Percentiles rank a stretch among this genome's conserved stretches.
phyloP scores from a whole-genome alignment of 768 basidiomycete genomes.

The Rhodotorula paludigena region DNA sequence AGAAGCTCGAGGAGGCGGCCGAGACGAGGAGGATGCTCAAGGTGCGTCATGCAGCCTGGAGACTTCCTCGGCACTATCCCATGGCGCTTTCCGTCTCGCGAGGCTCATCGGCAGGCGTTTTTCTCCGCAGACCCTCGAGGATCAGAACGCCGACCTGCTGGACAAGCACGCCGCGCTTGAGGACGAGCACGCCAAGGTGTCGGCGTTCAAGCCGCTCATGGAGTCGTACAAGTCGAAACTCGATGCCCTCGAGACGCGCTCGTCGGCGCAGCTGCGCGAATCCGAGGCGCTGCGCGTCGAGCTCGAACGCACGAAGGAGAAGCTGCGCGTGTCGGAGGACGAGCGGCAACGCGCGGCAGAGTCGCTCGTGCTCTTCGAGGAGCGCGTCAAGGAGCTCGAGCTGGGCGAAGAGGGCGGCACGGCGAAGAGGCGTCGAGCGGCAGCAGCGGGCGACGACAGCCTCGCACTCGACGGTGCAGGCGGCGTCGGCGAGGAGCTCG shows the following conservation, averaged over 20 bases:
- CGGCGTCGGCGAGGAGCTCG: slow-evolving; percentile 77
- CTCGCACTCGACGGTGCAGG: slow-evolving; percentile 48
- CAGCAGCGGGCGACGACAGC: slow-evolving; percentile 47
- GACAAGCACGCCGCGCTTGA: slow-evolving; percentile 88
- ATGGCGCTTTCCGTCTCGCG: neutral
- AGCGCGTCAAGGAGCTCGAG: slow-evolving; percentile 83
- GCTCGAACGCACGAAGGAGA: slow-evolving; percentile 71
- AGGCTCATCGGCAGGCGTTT: neutral
- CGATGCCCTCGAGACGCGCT: slow-evolving; percentile 68
- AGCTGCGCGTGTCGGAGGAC: slow-evolving; percentile 55
- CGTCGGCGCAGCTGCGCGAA: slow-evolving; percentile 63
- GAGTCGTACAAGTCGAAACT: slow-evolving; percentile 89
- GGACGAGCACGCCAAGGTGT: slow-evolving; percentile 81
- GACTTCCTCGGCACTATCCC: fast-evolving
- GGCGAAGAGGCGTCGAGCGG: slow-evolving; percentile 51
- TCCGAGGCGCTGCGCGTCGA: slow-evolving; percentile 67
- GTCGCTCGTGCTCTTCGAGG: slow-evolving; percentile 81
- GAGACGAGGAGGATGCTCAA: slow-evolving; percentile 54
- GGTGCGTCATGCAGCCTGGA: slow-evolving; percentile 41
- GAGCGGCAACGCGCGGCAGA: slow-evolving; percentile 76
- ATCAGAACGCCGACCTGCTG: slow-evolving; percentile 84
- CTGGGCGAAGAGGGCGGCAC: slow-evolving; percentile 52
- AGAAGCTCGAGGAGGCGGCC: slow-evolving; percentile 91
- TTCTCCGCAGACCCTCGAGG: slow-evolving; percentile 57
- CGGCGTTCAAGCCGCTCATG: slow-evolving; percentile 79